These are phyloP conservation scores for Friedmanniomyces simplex DNA, from an alignment of 495 filamentous ascomycete species.

Conservation along the genomic window DNA sequence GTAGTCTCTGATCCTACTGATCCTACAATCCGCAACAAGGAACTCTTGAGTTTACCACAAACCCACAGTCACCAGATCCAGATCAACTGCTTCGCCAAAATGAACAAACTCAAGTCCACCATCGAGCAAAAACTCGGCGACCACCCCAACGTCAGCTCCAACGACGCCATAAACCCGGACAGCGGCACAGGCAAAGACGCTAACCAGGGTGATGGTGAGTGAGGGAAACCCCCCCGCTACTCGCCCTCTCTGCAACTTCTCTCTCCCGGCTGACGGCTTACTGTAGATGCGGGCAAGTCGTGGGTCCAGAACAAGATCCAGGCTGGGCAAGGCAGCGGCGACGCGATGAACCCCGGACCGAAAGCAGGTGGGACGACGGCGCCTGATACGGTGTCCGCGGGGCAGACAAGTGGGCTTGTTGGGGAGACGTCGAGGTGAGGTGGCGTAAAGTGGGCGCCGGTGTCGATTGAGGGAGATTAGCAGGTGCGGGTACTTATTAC, in stretches of 20 bases:
- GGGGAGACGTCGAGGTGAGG: neutral
- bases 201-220: conserved; percentile 8
- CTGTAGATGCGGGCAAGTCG: neutral
- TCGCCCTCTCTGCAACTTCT: neutral
- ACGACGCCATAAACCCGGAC: neutral
- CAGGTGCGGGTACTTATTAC: no score
- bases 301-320: conserved; percentile 9
- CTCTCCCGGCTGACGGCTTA: neutral
- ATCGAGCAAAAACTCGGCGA: conserved; percentile 12
- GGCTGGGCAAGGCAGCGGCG: conserved; percentile 1
- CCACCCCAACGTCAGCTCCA: conserved; percentile 6
- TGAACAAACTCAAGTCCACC: conserved; percentile 7
- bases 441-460: neutral
- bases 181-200: conserved; percentile 3
- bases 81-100: neutral
- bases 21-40: neutral
- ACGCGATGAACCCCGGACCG: neutral
- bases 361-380: neutral
- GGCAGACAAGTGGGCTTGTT: neutral
- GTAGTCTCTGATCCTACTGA: neutral
- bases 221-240: neutral
- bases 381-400: neutral
- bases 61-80: neutral
- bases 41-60: neutral
- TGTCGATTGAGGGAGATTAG: no score